Evolutionary conservation across 2,329 filamentous ascomycete genomes (phyloP).

Genomic region (Sarocladium kiliense): DNA sequence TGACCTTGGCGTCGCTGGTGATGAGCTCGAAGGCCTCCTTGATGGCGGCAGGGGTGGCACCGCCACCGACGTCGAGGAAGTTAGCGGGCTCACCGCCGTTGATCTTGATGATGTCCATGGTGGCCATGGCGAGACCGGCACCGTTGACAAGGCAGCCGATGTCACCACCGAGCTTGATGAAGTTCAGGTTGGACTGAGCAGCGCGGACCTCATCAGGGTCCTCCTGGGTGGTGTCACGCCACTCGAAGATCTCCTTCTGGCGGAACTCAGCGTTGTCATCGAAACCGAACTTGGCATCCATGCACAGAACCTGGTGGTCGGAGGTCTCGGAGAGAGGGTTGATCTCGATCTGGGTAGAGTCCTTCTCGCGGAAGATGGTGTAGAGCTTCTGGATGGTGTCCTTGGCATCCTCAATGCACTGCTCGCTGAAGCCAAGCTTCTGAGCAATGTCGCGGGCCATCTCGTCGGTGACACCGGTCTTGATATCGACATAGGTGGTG

Average conservation of each 20-base stretch:
- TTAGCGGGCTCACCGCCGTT: constrained; percentile 95
- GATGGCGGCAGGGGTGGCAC: constrained; percentile 94
- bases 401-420: constrained; percentile 94
- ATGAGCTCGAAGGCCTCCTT: constrained; percentile 98
- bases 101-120: constrained; percentile 99
- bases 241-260: constrained; percentile 91
- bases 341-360: constrained; percentile 99
- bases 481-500: constrained; percentile 91
- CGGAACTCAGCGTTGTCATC: constrained; percentile 99
- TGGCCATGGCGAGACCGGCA: constrained; percentile 98
- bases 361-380: constrained; percentile 97
- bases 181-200: constrained; percentile 91
- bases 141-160: constrained; percentile 99
- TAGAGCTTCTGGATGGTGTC: constrained; percentile 98
- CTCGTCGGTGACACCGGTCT: constrained; percentile 90
- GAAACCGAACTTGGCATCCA: constrained; percentile 99
- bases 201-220: constrained; percentile 97
- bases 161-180: constrained; percentile 99
- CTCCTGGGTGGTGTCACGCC: constrained; percentile 93
- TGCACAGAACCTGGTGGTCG: constrained; percentile 96
- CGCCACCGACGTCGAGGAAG: constrained; percentile 98
- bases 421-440: constrained; percentile 94
- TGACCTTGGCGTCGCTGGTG: constrained; percentile 96
- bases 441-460: constrained; percentile 85
- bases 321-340: constrained; percentile 98